These are phyloP conservation scores for Kwoniella dendrophila DNA, from an alignment of 768 basidiomycete genomes.

Conservation along the genomic window DNA sequence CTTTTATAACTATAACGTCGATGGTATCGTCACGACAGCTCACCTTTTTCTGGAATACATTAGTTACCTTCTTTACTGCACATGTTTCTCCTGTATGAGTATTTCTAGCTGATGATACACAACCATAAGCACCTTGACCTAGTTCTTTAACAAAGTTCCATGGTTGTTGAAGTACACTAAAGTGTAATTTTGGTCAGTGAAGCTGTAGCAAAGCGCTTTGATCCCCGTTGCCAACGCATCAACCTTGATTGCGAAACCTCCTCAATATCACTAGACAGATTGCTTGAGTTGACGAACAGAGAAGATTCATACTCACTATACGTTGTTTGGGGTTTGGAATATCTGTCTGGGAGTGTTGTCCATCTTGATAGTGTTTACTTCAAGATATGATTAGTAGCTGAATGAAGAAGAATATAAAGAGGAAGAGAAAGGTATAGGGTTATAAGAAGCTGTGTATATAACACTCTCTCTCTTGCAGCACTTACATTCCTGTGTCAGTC, in stretches of 20 bases:
- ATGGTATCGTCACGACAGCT: conserved; percentile 9
- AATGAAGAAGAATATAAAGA: neutral
- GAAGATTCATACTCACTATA: conserved; percentile 41
- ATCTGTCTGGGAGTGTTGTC: conserved; percentile 53
- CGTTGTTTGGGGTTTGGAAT: conserved; percentile 53
- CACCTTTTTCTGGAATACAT: conserved; percentile 56
- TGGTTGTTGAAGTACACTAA: conserved; percentile 48
- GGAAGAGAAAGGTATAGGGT: conserved; percentile 5
- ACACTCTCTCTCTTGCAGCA: neutral
- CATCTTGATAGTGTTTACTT: conserved; percentile 30
- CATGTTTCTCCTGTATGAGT: conserved; percentile 55
- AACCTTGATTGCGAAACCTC: too few species aligned
- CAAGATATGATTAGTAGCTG: neutral
- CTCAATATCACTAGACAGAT: too few species aligned
- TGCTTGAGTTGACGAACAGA: neutral
- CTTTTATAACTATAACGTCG: neutral
- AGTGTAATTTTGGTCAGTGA: too few species aligned
- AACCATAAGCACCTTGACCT: conserved; percentile 92
- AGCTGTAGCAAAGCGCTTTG: too few species aligned
- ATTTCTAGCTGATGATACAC: conserved; percentile 65
- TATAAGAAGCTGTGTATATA: neutral
- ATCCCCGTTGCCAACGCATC: too few species aligned
- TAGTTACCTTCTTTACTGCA: conserved; percentile 54
- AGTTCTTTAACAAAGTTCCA: conserved; percentile 91
- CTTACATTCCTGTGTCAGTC: neutral